A percentile compares a stretch with the other conserved stretches of the same genome.
Evolutionary conservation across 768 basidiomycete species (phyloP).

Genomic region (Xerocomellus amylosporus): DNA sequence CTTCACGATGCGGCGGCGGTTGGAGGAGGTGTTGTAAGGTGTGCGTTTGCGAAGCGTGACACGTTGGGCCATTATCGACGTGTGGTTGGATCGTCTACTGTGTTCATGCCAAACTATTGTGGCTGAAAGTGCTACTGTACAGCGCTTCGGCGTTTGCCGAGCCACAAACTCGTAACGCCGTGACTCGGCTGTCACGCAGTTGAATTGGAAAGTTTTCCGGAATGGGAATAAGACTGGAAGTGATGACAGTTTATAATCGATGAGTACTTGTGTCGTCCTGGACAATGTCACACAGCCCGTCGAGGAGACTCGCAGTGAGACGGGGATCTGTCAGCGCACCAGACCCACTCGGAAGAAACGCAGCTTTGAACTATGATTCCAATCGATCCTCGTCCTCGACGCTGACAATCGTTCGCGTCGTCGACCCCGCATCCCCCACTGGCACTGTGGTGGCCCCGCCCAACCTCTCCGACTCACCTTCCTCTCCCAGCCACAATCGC

Average conservation of each 20-base stretch:
- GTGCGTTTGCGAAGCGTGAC: constrained; percentile 99
- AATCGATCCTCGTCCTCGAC: constrained; percentile 56
- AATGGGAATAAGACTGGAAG: background rate
- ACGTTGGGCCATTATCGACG: constrained; percentile 86
- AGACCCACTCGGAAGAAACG: constrained; percentile 64
- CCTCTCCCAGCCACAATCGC: constrained; percentile 28
- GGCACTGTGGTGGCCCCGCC: constrained; percentile 8
- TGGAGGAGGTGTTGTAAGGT: constrained; percentile 97
- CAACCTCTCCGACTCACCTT: constrained; percentile 27
- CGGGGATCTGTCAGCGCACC: constrained; percentile 67
- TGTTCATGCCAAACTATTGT: background rate
- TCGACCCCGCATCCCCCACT: constrained; percentile 31
- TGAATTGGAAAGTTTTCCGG: constrained; percentile 3
- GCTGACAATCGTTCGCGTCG: constrained; percentile 74
- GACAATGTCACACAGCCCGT: constrained; percentile 19
- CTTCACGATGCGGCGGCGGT: constrained; percentile 92
- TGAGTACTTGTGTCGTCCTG: background rate
- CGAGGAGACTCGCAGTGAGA: constrained; percentile 46
- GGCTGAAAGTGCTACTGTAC: constrained; percentile 25
- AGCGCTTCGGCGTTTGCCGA: constrained; percentile 20
- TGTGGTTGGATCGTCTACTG: background rate
- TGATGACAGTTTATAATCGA: background rate
- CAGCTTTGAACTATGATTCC: constrained; percentile 50
- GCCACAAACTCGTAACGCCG: background rate
- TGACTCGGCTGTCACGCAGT: background rate